Conservation (phyloP, 129 eudicot species). For the Chrysanthemum makinoi region DNA sequence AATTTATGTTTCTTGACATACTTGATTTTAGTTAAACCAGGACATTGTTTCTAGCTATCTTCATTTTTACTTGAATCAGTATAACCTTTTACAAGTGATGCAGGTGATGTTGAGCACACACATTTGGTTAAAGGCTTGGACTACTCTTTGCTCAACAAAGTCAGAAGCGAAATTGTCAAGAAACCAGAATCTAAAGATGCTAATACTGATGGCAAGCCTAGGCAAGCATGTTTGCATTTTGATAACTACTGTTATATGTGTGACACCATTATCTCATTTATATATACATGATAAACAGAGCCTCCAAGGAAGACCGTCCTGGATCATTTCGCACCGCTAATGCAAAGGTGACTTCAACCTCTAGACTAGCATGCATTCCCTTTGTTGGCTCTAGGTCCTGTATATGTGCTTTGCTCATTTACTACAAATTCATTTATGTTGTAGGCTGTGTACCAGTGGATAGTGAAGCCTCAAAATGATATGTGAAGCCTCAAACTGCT, state of each 20-base stretch:
- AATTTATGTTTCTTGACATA: too few relatives aligned
- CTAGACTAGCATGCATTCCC: not conserved
- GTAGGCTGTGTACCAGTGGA: constrained; percentile 88
- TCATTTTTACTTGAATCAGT: too few relatives aligned
- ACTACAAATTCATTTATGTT: constrained; percentile 20
- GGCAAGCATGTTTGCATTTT: constrained; percentile 34
- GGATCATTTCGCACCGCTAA: constrained; percentile 77
- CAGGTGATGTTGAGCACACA: constrained; percentile 99
- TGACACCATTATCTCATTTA: constrained; percentile 8
- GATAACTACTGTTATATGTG: not conserved
- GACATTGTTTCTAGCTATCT: too few relatives aligned
- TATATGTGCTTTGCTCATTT: constrained; percentile 12
- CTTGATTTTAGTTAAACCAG: too few relatives aligned
- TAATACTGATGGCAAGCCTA: constrained; percentile 50
- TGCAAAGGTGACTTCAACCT: constrained; percentile 59
- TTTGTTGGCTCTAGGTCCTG: not conserved
- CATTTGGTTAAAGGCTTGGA: constrained; percentile 97
- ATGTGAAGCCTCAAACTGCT: too few relatives aligned
- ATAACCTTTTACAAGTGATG: too few relatives aligned
- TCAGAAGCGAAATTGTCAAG: constrained; percentile 90
- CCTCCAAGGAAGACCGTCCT: constrained; percentile 71
- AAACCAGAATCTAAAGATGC: constrained; percentile 77
- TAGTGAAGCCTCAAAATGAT: constrained; percentile 94
- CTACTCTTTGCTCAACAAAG: constrained; percentile 87
- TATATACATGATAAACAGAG: constrained; percentile 43